These are phyloP conservation scores for Cytospora mali DNA, from an alignment of 2,329 filamentous ascomycete species.

Conservation along the genomic window DNA sequence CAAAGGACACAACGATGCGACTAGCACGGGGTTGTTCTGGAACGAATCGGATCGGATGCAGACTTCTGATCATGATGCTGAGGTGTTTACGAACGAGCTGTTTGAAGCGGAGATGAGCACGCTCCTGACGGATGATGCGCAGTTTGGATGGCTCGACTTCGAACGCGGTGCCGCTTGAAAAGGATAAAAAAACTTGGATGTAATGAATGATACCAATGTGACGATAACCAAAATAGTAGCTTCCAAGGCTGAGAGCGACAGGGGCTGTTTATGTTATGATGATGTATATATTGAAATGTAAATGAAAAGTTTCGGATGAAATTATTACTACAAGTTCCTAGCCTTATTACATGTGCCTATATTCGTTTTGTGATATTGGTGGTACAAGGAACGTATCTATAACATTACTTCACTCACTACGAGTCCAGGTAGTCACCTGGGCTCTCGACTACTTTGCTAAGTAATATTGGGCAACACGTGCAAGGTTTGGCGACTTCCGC, in stretches of 20 bases:
- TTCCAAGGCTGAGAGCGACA: neutral
- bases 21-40: slow-evolving; percentile 18
- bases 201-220: neutral
- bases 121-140: slow-evolving; percentile 29
- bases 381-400: too few species aligned
- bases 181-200: neutral
- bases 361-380: too few species aligned
- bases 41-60: slow-evolving; percentile 2
- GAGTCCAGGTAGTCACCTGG: too few species aligned
- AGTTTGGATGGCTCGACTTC: slow-evolving; percentile 31
- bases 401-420: too few species aligned
- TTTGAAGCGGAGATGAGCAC: slow-evolving; percentile 32
- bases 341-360: too few species aligned
- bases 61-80: slow-evolving; percentile 10
- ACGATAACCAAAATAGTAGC: neutral
- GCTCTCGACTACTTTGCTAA: too few species aligned
- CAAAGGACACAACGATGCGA: neutral
- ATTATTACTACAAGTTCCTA: too few species aligned
- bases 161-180: slow-evolving; percentile 14
- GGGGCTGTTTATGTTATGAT: too few species aligned
- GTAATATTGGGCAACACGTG: too few species aligned
- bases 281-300: too few species aligned
- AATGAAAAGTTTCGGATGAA: too few species aligned
- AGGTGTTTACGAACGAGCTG: slow-evolving; percentile 30
- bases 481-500: too few species aligned